Evolutionary conservation across 2,329 filamentous ascomycete genomes (phyloP).

Genomic region (Xylariomycetidae sp.): DNA sequence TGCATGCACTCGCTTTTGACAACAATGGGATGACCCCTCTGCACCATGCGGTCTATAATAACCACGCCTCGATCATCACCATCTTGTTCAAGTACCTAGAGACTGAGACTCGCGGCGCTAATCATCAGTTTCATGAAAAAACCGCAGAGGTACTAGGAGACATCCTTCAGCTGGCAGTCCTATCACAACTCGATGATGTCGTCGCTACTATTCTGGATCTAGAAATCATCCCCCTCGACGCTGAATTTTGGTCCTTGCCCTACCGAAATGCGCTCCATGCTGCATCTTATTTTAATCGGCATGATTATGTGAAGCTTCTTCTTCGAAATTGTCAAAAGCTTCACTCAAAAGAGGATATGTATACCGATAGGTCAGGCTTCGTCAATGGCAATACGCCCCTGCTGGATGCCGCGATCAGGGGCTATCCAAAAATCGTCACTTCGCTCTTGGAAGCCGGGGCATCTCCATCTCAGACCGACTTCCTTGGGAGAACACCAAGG

Average conservation of each 20-base stretch:
- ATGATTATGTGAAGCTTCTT: too few relatives aligned
- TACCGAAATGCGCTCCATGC: too few relatives aligned
- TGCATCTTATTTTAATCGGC: too few relatives aligned
- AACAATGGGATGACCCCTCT: constrained; percentile 3
- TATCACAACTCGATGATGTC: neutral
- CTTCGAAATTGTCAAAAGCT: too few relatives aligned
- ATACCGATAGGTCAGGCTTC: constrained; percentile 16
- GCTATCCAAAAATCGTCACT: constrained; percentile 19
- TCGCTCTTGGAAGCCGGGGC: constrained; percentile 24
- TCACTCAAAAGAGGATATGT: neutral
- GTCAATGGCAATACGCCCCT: constrained; percentile 29
- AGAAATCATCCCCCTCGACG: constrained; percentile 6
- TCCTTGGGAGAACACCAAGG: constrained; percentile 28
- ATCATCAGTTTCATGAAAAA: neutral
- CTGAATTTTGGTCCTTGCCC: constrained; percentile 8
- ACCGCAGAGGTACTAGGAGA: constrained; percentile 1
- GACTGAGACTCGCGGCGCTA: neutral
- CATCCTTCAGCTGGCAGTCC: constrained; percentile 3
- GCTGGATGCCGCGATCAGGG: constrained; percentile 24
- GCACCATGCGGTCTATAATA: constrained; percentile 4
- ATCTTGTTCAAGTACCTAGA: too few relatives aligned
- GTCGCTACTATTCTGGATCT: constrained; percentile 1
- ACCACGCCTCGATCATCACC: neutral
- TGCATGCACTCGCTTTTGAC: too few relatives aligned
- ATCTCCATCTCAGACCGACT: constrained; percentile 16